These are phyloP conservation scores for Immersiporthe knoxdaviesiana DNA, from an alignment of 2,329 filamentous ascomycete genomes.

Conservation along the genomic window DNA sequence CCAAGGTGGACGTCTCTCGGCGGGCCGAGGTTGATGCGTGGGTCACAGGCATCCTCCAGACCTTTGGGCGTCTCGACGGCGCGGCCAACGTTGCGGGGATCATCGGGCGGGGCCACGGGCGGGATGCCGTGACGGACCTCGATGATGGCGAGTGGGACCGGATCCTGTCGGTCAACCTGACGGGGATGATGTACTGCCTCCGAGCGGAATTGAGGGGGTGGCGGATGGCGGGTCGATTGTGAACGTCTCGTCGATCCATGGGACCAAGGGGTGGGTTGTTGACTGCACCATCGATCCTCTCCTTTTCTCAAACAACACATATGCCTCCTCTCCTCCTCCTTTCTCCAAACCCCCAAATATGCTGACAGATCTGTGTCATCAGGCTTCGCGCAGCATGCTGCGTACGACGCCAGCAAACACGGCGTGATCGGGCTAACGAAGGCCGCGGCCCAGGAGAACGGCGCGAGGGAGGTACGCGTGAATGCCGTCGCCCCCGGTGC, in stretches of 20 bases:
- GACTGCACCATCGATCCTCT: neutral
- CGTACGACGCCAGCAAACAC: conserved; percentile 45
- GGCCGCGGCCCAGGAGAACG: conserved; percentile 43
- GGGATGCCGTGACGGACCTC: conserved; percentile 45
- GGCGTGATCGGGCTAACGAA: conserved; percentile 44
- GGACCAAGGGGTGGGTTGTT: conserved; percentile 40
- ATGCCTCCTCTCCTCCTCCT: too few species aligned
- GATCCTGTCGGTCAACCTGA: conserved; percentile 53
- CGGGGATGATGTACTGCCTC: conserved; percentile 56
- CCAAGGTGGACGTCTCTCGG: conserved; percentile 52
- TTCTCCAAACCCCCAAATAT: too few species aligned
- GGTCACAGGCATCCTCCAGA: conserved; percentile 50
- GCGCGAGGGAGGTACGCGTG: conserved; percentile 47
- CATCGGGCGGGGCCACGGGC: conserved; percentile 49
- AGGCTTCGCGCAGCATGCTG: conserved; percentile 46
- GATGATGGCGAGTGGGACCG: conserved; percentile 54
- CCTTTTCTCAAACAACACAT: too few species aligned
- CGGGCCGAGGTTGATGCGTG: conserved; percentile 53
- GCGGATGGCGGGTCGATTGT: conserved; percentile 60
- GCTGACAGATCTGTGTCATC: neutral
- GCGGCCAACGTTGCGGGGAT: conserved; percentile 59
- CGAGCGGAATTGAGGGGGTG: conserved; percentile 50
- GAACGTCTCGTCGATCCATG: conserved; percentile 58
- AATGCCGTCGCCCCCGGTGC: conserved; percentile 54
- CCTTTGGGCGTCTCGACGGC: conserved; percentile 56